Conservation (phyloP, 805 yeast genomes). For the Saccharomyces paradoxus region DNA sequence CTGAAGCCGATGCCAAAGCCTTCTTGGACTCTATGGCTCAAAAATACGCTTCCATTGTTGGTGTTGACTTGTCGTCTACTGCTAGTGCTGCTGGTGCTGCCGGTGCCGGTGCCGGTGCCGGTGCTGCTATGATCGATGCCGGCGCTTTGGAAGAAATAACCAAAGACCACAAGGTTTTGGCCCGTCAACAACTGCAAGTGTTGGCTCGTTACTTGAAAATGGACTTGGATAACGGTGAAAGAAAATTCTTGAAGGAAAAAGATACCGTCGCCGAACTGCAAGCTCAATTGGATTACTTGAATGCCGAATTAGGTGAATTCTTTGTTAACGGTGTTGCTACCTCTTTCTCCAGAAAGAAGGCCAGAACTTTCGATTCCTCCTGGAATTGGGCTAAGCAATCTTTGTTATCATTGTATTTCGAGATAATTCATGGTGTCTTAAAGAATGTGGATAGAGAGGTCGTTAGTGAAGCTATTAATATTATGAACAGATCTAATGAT, state of each 20-base stretch:
- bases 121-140: conserved; percentile 85
- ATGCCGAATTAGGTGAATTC: conserved; percentile 76
- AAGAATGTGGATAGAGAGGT: conserved; percentile 91
- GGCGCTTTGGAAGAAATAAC: conserved; percentile 79
- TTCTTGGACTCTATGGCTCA: conserved; percentile 76
- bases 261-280: conserved; percentile 79
- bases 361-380: conserved; percentile 92
- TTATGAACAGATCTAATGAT: conserved; percentile 95
- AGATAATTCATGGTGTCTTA: conserved; percentile 89
- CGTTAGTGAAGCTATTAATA: conserved; percentile 89
- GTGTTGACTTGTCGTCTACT: conserved; percentile 66
- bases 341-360: conserved; percentile 82
- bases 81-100: conserved; percentile 42
- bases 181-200: conserved; percentile 64
- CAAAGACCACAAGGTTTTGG: conserved; percentile 41
- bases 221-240: conserved; percentile 87
- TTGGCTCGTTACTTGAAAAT: conserved; percentile 90
- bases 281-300: conserved; percentile 75
- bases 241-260: conserved; percentile 64
- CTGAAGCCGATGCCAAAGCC: conserved; percentile 84
- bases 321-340: conserved; percentile 90
- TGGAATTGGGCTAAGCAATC: conserved; percentile 99
- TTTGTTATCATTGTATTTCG: conserved; percentile 85
- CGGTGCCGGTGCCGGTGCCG: conserved; percentile 48
- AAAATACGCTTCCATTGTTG: conserved; percentile 78